Evolutionary conservation across 176 grass and related monocot species (phyloP).

Genomic region (Urochloa ruziziensis): DNA sequence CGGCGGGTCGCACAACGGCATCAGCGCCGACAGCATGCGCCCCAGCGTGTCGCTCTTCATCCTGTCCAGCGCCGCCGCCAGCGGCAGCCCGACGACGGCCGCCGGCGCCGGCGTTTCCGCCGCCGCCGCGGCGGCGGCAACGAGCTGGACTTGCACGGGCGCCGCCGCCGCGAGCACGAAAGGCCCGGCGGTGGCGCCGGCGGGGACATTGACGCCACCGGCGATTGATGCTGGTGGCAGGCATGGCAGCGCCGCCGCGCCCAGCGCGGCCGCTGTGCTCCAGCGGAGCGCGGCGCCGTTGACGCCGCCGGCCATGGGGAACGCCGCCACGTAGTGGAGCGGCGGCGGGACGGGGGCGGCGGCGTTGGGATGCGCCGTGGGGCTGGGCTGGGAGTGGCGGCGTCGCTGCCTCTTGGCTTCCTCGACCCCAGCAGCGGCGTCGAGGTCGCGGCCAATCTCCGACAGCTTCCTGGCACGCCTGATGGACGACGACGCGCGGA

Average conservation of each 20-base stretch:
- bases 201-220: not conserved
- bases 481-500: not conserved
- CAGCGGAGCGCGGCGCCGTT: not conserved
- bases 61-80: not conserved
- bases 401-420: not conserved
- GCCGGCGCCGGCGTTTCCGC: not conserved
- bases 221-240: not conserved
- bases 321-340: not conserved
- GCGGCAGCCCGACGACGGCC: not conserved
- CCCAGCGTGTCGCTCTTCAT: not conserved
- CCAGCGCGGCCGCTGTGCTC: not conserved
- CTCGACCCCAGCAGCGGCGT: not conserved
- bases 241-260: not conserved
- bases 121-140: not conserved
- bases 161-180: not conserved
- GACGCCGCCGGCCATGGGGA: conserved; percentile 1
- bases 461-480: not conserved
- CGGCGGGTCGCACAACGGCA: not conserved
- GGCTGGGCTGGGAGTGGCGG: not conserved
- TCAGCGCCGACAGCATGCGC: not conserved
- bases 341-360: not conserved
- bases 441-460: not conserved
- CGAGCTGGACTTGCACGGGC: not conserved
- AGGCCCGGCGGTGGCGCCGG: not conserved
- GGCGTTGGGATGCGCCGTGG: not conserved